Percentiles rank a stretch among this genome's conserved stretches.
Evolutionary conservation across 345 rosid species (phyloP).

Genomic region (Passiflora organensis): DNA sequence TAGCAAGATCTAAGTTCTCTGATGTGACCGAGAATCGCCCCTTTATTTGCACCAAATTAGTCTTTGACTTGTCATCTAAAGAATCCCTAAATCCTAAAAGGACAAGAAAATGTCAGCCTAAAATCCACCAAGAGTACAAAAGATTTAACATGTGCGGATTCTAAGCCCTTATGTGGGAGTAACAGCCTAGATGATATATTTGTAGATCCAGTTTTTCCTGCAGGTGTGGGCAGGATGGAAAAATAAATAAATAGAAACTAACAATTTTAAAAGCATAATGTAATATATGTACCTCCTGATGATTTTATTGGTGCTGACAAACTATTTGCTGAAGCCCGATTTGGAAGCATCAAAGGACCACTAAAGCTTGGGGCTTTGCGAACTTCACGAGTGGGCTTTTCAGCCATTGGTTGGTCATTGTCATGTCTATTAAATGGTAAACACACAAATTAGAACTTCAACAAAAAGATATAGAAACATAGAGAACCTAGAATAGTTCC

Average conservation of each 20-base stretch:
- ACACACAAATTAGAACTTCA: conserved; percentile 8
- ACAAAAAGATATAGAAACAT: conserved; percentile 4
- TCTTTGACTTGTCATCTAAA: conserved; percentile 86
- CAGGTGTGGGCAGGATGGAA: background rate
- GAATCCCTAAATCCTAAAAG: conserved; percentile 81
- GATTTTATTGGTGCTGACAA: conserved; percentile 95
- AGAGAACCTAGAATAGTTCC: background rate
- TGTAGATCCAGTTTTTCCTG: background rate
- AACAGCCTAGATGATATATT: background rate
- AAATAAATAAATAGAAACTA: conserved; percentile 4
- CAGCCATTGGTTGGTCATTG: conserved; percentile 39
- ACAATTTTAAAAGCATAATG: conserved; percentile 1
- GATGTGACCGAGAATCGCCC: conserved; percentile 98
- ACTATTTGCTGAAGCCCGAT: conserved; percentile 95
- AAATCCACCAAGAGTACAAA: background rate
- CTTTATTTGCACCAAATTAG: conserved; percentile 88
- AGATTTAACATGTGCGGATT: background rate
- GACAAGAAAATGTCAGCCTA: background rate
- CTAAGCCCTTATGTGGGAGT: background rate
- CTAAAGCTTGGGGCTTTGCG: conserved; percentile 88
- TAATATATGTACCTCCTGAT: conserved; percentile 61
- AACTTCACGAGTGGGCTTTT: conserved; percentile 39
- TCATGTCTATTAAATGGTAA: conserved; percentile 47
- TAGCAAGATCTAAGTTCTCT: conserved; percentile 85
- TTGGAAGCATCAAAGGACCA: conserved; percentile 94